A percentile compares a stretch with the other conserved stretches of the same genome.
phyloP scores from a whole-genome alignment of 208 protist species.

The Zelonia costaricensis region DNA sequence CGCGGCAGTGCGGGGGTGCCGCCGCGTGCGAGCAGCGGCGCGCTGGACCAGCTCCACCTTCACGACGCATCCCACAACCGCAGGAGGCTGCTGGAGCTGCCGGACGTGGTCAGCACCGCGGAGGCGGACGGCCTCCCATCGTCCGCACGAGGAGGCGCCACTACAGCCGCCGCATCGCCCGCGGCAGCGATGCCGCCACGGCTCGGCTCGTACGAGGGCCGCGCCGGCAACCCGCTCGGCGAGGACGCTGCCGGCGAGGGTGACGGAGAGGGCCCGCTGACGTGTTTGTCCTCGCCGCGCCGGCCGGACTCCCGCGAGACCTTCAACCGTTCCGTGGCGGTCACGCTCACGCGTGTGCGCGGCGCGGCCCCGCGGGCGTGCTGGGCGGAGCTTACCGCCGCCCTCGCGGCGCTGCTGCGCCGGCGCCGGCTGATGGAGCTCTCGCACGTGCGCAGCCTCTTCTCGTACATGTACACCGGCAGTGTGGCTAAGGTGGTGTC shows the following conservation, averaged over 20 bases:
- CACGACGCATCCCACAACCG: background rate
- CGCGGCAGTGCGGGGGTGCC: too few relatives aligned
- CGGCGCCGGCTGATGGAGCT: constrained; percentile 30
- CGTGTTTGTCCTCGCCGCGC: background rate
- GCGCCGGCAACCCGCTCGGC: constrained; percentile 1
- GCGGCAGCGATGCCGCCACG: background rate
- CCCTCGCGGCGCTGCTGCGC: constrained; percentile 30
- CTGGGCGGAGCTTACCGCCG: constrained; percentile 45
- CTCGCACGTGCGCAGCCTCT: constrained; percentile 45
- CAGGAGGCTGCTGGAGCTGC: constrained; percentile 5
- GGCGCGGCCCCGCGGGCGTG: constrained; percentile 29
- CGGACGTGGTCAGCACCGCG: background rate
- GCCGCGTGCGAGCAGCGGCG: too few relatives aligned
- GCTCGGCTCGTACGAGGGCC: background rate
- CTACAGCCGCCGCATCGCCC: too few relatives aligned
- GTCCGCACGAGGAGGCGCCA: background rate
- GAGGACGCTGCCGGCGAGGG: background rate
- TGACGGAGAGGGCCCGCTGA: background rate
- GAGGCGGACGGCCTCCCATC: background rate
- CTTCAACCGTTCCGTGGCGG: too few relatives aligned
- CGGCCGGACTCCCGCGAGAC: too few relatives aligned
- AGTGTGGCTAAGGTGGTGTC: constrained; percentile 36
- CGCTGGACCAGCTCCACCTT: background rate
- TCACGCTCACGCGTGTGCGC: background rate
- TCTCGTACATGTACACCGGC: constrained; percentile 60